A percentile compares a stretch with the other conserved stretches of the same genome.
phyloP scores from a whole-genome alignment of 805 yeast species.

The Candida boleticola region DNA sequence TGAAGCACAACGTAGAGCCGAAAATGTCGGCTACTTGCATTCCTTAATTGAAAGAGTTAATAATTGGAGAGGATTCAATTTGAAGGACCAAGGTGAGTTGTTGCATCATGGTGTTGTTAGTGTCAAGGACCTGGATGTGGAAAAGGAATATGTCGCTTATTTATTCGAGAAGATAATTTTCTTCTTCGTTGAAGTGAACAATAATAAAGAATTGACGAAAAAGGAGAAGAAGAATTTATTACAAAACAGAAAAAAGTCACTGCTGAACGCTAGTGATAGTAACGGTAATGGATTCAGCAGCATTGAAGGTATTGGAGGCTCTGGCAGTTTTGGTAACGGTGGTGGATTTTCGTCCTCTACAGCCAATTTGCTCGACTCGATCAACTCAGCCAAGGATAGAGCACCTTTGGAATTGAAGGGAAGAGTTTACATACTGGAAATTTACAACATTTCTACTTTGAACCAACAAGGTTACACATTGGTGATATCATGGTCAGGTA shows the following conservation, averaged over 20 bases:
- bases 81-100: slow-evolving; percentile 80
- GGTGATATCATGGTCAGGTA: slow-evolving; percentile 79
- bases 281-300: not conserved
- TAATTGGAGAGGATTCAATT: slow-evolving; percentile 90
- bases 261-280: slow-evolving; percentile 38
- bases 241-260: slow-evolving; percentile 49
- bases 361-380: slow-evolving; percentile 33
- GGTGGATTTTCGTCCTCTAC: slow-evolving; percentile 21
- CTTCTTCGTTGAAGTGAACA: slow-evolving; percentile 37
- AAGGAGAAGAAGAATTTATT: slow-evolving; percentile 37
- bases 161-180: slow-evolving; percentile 69
- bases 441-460: slow-evolving; percentile 39
- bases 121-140: slow-evolving; percentile 66
- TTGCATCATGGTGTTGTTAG: slow-evolving; percentile 70
- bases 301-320: not conserved
- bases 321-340: not conserved
- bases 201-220: slow-evolving; percentile 27
- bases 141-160: slow-evolving; percentile 86
- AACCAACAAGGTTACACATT: slow-evolving; percentile 51
- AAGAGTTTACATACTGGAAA: slow-evolving; percentile 73
- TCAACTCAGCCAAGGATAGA: slow-evolving; percentile 27
- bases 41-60: slow-evolving; percentile 70
- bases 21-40: slow-evolving; percentile 69
- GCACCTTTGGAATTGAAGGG: slow-evolving; percentile 64
- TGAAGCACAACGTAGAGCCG: slow-evolving; percentile 91